Evolutionary conservation across 768 basidiomycete species (phyloP).

Genomic region (Megacollybia marginata): DNA sequence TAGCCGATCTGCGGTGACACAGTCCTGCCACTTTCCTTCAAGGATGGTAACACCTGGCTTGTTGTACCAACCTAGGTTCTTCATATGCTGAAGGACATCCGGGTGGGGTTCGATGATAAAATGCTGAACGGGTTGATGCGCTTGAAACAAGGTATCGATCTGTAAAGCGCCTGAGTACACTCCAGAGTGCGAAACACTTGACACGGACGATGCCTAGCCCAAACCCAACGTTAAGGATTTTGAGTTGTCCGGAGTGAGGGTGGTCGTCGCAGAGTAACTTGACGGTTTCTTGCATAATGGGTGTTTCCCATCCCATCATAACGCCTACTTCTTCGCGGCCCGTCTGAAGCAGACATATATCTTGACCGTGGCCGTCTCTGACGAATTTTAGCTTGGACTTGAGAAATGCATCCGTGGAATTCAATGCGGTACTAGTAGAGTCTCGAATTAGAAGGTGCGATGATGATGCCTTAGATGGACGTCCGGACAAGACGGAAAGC

Average conservation of each 20-base stretch:
- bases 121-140: constrained; percentile 57
- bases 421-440: constrained; percentile 48
- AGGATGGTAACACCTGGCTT: constrained; percentile 72
- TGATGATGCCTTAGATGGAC: constrained; percentile 23
- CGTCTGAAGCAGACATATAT: constrained; percentile 66
- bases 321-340: constrained; percentile 83
- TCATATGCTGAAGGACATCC: constrained; percentile 82
- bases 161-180: constrained; percentile 21
- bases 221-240: constrained; percentile 86
- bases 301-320: constrained; percentile 99
- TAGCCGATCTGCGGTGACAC: constrained; percentile 53
- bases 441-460: constrained; percentile 36
- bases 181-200: not conserved
- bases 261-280: constrained; percentile 49
- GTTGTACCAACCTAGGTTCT: constrained; percentile 66
- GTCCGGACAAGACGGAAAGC: constrained; percentile 52
- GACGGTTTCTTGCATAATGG: constrained; percentile 84
- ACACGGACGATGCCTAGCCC: constrained; percentile 80
- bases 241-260: constrained; percentile 42
- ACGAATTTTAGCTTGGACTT: constrained; percentile 61
- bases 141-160: constrained; percentile 83
- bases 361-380: constrained; percentile 67
- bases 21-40: constrained; percentile 94
- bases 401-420: constrained; percentile 65
- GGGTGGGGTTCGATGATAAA: constrained; percentile 94